phyloP scores from a whole-genome alignment of 768 basidiomycete species.

The Cyclocybe cylindracea region DNA sequence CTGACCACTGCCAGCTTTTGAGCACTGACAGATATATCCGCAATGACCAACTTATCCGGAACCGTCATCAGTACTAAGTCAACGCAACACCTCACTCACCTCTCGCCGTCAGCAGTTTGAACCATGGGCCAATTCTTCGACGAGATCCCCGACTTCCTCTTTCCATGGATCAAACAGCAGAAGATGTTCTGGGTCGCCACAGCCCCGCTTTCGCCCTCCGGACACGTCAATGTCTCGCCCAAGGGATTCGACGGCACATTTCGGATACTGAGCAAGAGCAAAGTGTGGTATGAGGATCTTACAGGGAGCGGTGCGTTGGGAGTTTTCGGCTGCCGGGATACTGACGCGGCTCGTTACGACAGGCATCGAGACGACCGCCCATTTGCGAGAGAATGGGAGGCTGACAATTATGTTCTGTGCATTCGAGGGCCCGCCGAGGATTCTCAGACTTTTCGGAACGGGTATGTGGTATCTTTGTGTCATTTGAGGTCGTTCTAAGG shows the following conservation, averaged over 20 bases:
- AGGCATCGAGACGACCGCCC: conserved; percentile 61
- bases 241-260: conserved; percentile 56
- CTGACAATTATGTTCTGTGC: conserved; percentile 64
- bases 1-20: no score
- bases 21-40: no score
- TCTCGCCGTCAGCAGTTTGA: no score
- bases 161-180: conserved; percentile 56
- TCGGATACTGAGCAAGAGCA: conserved; percentile 45
- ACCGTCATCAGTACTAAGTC: no score
- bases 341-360: background rate
- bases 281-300: conserved; percentile 70
- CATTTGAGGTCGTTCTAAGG: background rate
- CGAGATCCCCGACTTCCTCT: conserved; percentile 47
- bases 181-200: conserved; percentile 67
- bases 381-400: conserved; percentile 62
- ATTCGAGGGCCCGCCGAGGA: conserved; percentile 60
- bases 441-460: conserved; percentile 60
- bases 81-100: no score
- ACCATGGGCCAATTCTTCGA: conserved; percentile 57
- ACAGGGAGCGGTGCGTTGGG: conserved; percentile 54
- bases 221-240: conserved; percentile 65
- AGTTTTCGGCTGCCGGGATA: background rate
- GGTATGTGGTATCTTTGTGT: conserved; percentile 30
- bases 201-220: conserved; percentile 54
- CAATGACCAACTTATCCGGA: no score